Evolutionary conservation across 2,329 filamentous ascomycete species (phyloP).

Genomic region (Fusarium haematococcum): DNA sequence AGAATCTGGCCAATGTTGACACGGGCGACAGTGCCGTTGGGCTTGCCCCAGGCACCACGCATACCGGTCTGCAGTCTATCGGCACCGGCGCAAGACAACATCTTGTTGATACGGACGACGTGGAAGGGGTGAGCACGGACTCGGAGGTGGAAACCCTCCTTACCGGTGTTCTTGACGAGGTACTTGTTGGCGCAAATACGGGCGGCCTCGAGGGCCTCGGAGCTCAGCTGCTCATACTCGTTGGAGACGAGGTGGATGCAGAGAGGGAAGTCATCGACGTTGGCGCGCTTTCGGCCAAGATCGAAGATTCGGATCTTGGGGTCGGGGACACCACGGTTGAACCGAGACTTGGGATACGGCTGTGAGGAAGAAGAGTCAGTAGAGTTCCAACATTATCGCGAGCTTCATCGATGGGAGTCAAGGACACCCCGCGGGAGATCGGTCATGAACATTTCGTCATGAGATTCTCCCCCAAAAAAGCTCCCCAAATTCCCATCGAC

Average conservation of each 20-base stretch:
- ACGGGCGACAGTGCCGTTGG: slow-evolving; percentile 98
- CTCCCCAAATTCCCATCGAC: slow-evolving; percentile 18
- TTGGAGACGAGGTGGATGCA: slow-evolving; percentile 99
- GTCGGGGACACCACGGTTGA: slow-evolving; percentile 98
- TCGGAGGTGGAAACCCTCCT: slow-evolving; percentile 80
- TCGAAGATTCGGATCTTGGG: slow-evolving; percentile 96
- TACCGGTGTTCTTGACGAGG: slow-evolving; percentile 77
- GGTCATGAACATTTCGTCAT: slow-evolving; percentile 24
- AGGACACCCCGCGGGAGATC: slow-evolving; percentile 1
- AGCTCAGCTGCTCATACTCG: slow-evolving; percentile 99
- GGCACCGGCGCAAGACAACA: slow-evolving; percentile 99
- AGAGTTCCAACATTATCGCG: slow-evolving; percentile 1
- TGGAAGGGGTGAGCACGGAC: slow-evolving; percentile 98
- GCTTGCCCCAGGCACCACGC: slow-evolving; percentile 99
- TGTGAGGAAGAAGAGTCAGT: slow-evolving; percentile 51
- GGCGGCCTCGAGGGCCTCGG: slow-evolving; percentile 98
- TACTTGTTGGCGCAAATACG: slow-evolving; percentile 99
- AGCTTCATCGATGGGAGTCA: slow-evolving; percentile 9
- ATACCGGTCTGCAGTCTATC: slow-evolving; percentile 99
- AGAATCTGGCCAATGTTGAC: slow-evolving; percentile 99
- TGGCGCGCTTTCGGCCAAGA: slow-evolving; percentile 97
- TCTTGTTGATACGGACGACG: slow-evolving; percentile 99
- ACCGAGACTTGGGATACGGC: slow-evolving; percentile 99
- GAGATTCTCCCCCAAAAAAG: slow-evolving; percentile 13
- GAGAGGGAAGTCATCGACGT: slow-evolving; percentile 99